A percentile compares a stretch with the other conserved stretches of the same genome.
These are phyloP conservation scores for Aspergillus leporis DNA, from an alignment of 495 filamentous ascomycete genomes.

Conservation along the genomic window DNA sequence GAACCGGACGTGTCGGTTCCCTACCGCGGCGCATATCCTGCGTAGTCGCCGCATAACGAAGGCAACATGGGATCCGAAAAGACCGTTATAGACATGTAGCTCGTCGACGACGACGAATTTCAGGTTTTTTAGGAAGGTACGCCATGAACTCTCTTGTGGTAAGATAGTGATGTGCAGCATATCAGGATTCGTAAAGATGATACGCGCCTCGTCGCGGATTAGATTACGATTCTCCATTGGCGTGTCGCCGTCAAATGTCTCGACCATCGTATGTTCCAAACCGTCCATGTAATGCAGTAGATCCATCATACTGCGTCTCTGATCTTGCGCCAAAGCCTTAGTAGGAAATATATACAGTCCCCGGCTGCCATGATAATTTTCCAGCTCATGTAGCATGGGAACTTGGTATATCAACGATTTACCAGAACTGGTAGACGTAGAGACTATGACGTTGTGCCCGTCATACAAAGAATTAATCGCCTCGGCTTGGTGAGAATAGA, in stretches of 20 bases:
- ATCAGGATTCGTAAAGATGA: constrained; percentile 98
- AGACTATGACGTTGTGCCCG: constrained; percentile 85
- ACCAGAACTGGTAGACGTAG: constrained; percentile 93
- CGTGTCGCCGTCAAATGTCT: constrained; percentile 97
- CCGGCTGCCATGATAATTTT: constrained; percentile 70
- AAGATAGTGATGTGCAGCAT: constrained; percentile 97
- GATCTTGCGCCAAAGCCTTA: constrained; percentile 95
- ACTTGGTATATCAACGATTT: constrained; percentile 97
- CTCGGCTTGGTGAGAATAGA: constrained; percentile 95
- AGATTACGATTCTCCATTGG: constrained; percentile 72
- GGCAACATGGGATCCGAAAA: constrained; percentile 92
- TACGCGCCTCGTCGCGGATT: constrained; percentile 84
- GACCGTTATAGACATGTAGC: constrained; percentile 92
- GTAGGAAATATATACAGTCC: constrained; percentile 99
- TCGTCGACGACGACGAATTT: constrained; percentile 89
- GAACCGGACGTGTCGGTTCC: constrained; percentile 86
- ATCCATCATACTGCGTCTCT: constrained; percentile 83
- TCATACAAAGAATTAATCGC: constrained; percentile 88
- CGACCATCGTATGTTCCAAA: constrained; percentile 74
- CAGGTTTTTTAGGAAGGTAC: constrained; percentile 83
- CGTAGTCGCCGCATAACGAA: constrained; percentile 92
- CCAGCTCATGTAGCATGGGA: constrained; percentile 85
- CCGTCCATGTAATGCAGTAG: constrained; percentile 77
- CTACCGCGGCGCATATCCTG: constrained; percentile 86
- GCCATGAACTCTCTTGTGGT: constrained; percentile 88